Conservation (phyloP, 2,329 filamentous ascomycete species). For the Escovopsis sp. region DNA sequence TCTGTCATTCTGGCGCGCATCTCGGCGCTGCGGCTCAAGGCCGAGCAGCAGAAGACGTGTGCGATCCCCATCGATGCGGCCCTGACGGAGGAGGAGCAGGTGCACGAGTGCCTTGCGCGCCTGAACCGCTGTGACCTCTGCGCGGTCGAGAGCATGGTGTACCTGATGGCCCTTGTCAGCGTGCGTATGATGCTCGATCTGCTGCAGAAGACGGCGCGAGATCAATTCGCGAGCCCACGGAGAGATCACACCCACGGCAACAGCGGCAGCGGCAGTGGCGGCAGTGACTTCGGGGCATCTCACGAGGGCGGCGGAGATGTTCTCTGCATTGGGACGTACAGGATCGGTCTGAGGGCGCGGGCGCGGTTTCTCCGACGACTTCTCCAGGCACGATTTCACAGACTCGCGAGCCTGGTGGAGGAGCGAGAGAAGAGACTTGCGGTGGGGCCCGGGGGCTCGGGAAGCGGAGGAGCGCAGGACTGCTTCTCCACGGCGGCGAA, state of each 20-base stretch:
- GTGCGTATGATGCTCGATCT: conserved; percentile 4
- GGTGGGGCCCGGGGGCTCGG: too few relatives aligned
- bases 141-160: not conserved
- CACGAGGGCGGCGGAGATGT: too few relatives aligned
- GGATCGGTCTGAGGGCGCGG: not conserved
- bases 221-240: conserved; percentile 1
- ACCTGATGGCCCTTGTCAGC: conserved; percentile 1
- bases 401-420: not conserved
- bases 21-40: not conserved
- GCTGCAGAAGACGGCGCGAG: conserved; percentile 3
- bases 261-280: too few relatives aligned
- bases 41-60: not conserved
- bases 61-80: conserved; percentile 2
- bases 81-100: conserved; percentile 2
- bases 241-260: not conserved
- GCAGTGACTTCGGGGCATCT: too few relatives aligned
- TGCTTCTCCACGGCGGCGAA: conserved; percentile 2
- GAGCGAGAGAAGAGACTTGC: conserved; percentile 2
- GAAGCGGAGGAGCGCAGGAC: conserved; percentile 1
- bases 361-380: conserved; percentile 1
- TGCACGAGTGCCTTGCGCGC: conserved; percentile 1
- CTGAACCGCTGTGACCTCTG: not conserved
- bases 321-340: conserved; percentile 2
- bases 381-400: conserved; percentile 3
- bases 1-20: not conserved